These are phyloP conservation scores for Flaveria ramosissima DNA, from an alignment of 129 eudicot species.

Conservation along the genomic window DNA sequence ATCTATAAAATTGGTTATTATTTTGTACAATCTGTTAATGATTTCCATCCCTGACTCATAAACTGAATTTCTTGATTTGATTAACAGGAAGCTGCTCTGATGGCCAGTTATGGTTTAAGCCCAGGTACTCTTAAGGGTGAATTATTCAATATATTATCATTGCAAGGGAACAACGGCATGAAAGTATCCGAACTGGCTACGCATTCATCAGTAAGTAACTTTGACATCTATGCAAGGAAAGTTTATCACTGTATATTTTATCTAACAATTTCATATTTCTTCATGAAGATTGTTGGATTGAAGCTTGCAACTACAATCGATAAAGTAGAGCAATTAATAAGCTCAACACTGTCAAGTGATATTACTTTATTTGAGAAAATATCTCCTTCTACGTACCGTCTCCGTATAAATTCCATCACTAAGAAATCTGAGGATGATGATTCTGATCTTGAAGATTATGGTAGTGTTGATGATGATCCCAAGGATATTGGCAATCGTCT, in stretches of 20 bases:
- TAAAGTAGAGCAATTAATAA: constrained; percentile 56
- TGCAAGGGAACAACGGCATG: constrained; percentile 70
- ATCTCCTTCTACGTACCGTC: constrained; percentile 69
- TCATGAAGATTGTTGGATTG: constrained; percentile 64
- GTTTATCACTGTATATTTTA: neutral
- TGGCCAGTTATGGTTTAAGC: constrained; percentile 72
- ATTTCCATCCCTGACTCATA: constrained; percentile 14
- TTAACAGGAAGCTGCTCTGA: constrained; percentile 61
- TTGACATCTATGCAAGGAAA: constrained; percentile 1
- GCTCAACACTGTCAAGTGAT: constrained; percentile 80
- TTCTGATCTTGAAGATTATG: constrained; percentile 71
- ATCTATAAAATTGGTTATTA: constrained; percentile 2
- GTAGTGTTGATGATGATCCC: constrained; percentile 72
- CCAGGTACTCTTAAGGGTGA: constrained; percentile 91
- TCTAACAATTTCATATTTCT: constrained; percentile 27
- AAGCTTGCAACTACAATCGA: constrained; percentile 52
- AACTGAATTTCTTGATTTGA: constrained; percentile 16
- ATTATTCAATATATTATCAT: constrained; percentile 57
- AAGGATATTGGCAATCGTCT: constrained; percentile 41
- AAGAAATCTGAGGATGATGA: constrained; percentile 55
- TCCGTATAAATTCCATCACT: constrained; percentile 50
- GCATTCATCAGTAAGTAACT: constrained; percentile 61
- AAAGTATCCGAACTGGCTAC: constrained; percentile 73
- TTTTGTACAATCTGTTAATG: constrained; percentile 2
- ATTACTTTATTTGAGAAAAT: constrained; percentile 92